phyloP scores from a whole-genome alignment of 306 rosid species.

The Quillaja saponaria region DNA sequence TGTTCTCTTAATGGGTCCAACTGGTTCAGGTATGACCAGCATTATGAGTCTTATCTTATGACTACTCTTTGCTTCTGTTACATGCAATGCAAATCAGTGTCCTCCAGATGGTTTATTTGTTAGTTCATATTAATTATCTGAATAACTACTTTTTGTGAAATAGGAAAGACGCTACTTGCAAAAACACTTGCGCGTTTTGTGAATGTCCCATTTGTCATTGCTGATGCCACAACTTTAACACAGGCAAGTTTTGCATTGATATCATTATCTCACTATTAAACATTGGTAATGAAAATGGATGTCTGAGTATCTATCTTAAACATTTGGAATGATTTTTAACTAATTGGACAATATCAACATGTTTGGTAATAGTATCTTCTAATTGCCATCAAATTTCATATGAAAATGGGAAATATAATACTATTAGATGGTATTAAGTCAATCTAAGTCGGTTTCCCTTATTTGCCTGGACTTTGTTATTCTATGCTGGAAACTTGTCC shows the following conservation, averaged over 20 bases:
- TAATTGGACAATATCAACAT: slow-evolving; percentile 6
- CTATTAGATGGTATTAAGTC: slow-evolving; percentile 16
- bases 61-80: slow-evolving; percentile 2
- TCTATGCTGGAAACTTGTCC: slow-evolving; percentile 13
- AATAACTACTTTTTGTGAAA: slow-evolving; percentile 40
- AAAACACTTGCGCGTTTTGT: slow-evolving; percentile 95
- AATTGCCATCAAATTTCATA: slow-evolving; percentile 10
- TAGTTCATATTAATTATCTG: slow-evolving; percentile 1
- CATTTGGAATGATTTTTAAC: slow-evolving; percentile 2
- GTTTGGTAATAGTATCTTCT: slow-evolving; percentile 23
- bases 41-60: background rate
- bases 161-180: slow-evolving; percentile 96
- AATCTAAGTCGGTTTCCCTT: slow-evolving; percentile 14
- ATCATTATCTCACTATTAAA: slow-evolving; percentile 8
- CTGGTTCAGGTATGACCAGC: slow-evolving; percentile 79
- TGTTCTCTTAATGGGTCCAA: slow-evolving; percentile 97
- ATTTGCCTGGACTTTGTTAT: no score
- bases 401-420: slow-evolving; percentile 21
- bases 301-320: slow-evolving; percentile 4
- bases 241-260: slow-evolving; percentile 57
- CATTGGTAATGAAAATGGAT: slow-evolving; percentile 9
- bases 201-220: slow-evolving; percentile 94
- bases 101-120: slow-evolving; percentile 13
- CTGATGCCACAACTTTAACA: slow-evolving; percentile 96
- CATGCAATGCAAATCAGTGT: slow-evolving; percentile 20